phyloP scores from a whole-genome alignment of 768 basidiomycete species.

The Porphyrellus cyaneotinctus region DNA sequence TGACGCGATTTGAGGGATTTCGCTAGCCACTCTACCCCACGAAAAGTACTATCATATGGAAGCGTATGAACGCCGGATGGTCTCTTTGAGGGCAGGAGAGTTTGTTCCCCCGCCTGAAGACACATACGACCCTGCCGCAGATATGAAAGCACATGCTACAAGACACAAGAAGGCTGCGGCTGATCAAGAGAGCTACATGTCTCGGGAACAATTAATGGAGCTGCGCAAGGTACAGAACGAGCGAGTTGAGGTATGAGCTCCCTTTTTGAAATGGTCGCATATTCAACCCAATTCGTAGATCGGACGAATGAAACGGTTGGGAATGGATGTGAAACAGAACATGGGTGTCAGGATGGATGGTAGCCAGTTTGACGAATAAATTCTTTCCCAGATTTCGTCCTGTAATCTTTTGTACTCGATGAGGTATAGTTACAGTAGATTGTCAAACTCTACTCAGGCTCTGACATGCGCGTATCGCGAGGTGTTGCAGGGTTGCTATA shows the following conservation, averaged over 20 bases:
- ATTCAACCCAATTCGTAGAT: constrained; percentile 39
- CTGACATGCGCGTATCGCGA: constrained; percentile 14
- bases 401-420: too few relatives aligned
- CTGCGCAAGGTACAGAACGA: constrained; percentile 82
- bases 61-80: constrained; percentile 80
- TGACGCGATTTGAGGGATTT: background rate
- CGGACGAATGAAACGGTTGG: constrained; percentile 80
- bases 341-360: constrained; percentile 89
- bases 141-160: constrained; percentile 71
- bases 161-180: constrained; percentile 63
- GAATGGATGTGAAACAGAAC: constrained; percentile 81
- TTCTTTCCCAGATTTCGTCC: background rate
- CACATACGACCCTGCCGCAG: constrained; percentile 77
- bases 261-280: background rate
- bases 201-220: constrained; percentile 75
- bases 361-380: constrained; percentile 47
- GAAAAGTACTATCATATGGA: constrained; percentile 95
- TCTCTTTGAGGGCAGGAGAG: constrained; percentile 78
- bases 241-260: constrained; percentile 60
- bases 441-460: background rate
- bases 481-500: constrained; percentile 2
- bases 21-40: constrained; percentile 80
- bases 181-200: constrained; percentile 73
- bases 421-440: too few relatives aligned
- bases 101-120: constrained; percentile 69